Evolutionary conservation across 768 basidiomycete genomes (phyloP).

Genomic region (Pleurotus tuoliensis): DNA sequence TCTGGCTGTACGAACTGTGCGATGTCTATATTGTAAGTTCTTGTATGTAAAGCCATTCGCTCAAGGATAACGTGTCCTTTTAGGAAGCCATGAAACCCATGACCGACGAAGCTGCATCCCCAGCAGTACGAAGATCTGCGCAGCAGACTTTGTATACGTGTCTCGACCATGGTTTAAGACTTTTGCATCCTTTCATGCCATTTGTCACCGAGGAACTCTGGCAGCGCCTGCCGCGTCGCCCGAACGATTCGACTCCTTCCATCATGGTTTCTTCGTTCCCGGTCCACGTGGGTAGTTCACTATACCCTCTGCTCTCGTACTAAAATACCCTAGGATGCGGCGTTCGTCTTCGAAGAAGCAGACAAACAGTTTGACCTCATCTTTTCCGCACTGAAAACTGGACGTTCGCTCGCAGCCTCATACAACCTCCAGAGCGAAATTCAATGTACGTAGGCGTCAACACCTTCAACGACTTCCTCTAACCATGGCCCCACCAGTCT

Average conservation of each 20-base stretch:
- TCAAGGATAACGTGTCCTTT: conserved; percentile 2
- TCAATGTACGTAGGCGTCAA: conserved; percentile 54
- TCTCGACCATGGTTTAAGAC: conserved; percentile 82
- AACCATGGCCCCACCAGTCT: conserved; percentile 44
- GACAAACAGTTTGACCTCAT: conserved; percentile 85
- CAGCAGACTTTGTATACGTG: conserved; percentile 96
- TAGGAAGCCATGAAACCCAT: conserved; percentile 99
- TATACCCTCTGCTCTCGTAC: background rate
- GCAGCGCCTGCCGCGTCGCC: conserved; percentile 89
- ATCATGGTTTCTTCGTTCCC: conserved; percentile 92
- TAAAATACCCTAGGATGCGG: conserved; percentile 42
- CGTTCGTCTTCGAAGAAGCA: conserved; percentile 64
- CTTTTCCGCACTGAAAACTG: conserved; percentile 71
- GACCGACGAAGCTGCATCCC: conserved; percentile 74
- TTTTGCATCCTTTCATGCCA: conserved; percentile 98
- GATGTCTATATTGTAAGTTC: conserved; percentile 91
- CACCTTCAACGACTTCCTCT: conserved; percentile 6
- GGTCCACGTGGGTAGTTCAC: conserved; percentile 51
- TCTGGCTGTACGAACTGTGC: conserved; percentile 99
- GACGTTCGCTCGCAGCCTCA: conserved; percentile 82
- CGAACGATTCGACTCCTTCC: conserved; percentile 76
- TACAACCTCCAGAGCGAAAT: conserved; percentile 87
- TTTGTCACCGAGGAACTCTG: conserved; percentile 98
- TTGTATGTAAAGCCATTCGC: background rate
- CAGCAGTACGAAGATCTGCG: conserved; percentile 68